A percentile compares a stretch with the other conserved stretches of the same genome.
Conservation (phyloP, 2,329 filamentous ascomycete species). For the Tolypocladium amazonense region DNA sequence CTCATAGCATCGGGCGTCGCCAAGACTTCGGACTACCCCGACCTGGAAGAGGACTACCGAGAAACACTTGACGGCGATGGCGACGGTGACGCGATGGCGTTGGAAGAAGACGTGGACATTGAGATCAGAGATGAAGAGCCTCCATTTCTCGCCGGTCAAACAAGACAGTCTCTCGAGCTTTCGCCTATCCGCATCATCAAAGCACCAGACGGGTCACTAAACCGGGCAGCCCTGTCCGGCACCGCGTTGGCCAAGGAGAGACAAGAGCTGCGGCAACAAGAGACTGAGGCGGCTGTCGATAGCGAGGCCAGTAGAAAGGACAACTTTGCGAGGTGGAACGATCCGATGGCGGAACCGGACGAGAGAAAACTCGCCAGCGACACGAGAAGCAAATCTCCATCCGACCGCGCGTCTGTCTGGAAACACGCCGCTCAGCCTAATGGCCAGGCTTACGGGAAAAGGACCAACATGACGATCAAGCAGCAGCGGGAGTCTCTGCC, state of each 20-base stretch:
- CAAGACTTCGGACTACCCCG: constrained; percentile 87
- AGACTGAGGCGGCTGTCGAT: constrained; percentile 64
- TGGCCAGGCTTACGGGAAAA: constrained; percentile 71
- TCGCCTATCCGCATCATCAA: constrained; percentile 96
- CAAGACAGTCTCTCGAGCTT: constrained; percentile 87
- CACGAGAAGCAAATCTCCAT: constrained; percentile 49
- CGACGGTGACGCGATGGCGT: constrained; percentile 52
- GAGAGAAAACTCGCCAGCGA: constrained; percentile 85
- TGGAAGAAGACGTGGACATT: constrained; percentile 95
- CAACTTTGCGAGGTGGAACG: constrained; percentile 87
- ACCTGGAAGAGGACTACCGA: constrained; percentile 89
- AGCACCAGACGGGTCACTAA: constrained; percentile 95
- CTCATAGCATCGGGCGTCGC: constrained; percentile 91
- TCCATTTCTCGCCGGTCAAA: constrained; percentile 90
- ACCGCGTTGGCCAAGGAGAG: constrained; percentile 82
- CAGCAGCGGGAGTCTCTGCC: constrained; percentile 85
- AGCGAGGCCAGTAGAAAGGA: constrained; percentile 57
- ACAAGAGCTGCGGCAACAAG: constrained; percentile 78
- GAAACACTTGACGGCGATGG: constrained; percentile 77
- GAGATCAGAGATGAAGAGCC: constrained; percentile 94
- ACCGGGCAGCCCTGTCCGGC: constrained; percentile 89
- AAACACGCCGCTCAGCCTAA: constrained; percentile 17
- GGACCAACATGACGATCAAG: constrained; percentile 87
- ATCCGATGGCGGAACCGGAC: constrained; percentile 84
- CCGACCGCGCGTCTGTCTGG: too few relatives aligned